Percentiles rank a stretch among this genome's conserved stretches.
phyloP scores from a whole-genome alignment of 1,284 basidiomycete genomes.

The Melampsora abietis-canadensis region DNA sequence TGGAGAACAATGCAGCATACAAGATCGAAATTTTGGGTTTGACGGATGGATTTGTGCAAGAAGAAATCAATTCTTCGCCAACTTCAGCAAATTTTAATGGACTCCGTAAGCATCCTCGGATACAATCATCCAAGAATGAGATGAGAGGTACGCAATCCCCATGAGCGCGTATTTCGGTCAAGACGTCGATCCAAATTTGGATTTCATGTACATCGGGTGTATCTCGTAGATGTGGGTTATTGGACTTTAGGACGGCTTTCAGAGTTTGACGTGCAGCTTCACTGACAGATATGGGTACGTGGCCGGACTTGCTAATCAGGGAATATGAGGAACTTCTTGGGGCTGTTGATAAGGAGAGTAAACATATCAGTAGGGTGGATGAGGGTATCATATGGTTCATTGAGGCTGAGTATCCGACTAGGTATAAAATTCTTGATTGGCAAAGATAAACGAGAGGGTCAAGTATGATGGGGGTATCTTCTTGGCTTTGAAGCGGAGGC shows the following conservation, averaged over 20 bases:
- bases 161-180: conserved; percentile 22
- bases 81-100: conserved; percentile 41
- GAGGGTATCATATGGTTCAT: conserved; percentile 30
- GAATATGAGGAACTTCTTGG: neutral
- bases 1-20: conserved; percentile 20
- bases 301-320: neutral
- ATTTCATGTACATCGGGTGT: conserved; percentile 37
- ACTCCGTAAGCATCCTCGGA: conserved; percentile 33
- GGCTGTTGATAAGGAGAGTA: conserved; percentile 32
- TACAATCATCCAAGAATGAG: conserved; percentile 39
- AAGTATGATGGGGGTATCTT: neutral
- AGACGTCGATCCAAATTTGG: conserved; percentile 27
- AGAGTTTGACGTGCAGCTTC: conserved; percentile 29
- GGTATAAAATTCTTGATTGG: conserved; percentile 27
- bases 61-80: conserved; percentile 8
- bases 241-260: conserved; percentile 30
- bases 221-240: conserved; percentile 29
- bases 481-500: neutral
- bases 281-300: conserved; percentile 15
- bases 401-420: conserved; percentile 30
- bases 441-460: conserved; percentile 34
- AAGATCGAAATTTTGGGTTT: conserved; percentile 13
- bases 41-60: neutral
- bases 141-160: conserved; percentile 19
- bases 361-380: conserved; percentile 29